These are phyloP conservation scores for Priceomyces fermenticarens DNA, from an alignment of 805 yeast genomes.

Conservation along the genomic window DNA sequence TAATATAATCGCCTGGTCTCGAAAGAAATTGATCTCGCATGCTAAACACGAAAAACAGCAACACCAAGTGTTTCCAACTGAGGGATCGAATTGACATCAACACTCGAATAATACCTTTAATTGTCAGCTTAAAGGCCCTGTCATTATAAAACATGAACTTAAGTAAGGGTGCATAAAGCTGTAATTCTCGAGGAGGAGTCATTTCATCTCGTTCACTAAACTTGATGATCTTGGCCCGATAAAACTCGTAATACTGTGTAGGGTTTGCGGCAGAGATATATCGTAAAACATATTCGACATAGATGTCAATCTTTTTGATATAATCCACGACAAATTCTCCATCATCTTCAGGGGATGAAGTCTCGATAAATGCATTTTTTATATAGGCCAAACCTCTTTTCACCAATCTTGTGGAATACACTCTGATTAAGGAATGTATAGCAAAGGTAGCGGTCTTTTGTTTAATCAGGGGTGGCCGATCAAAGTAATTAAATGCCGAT, in stretches of 20 bases:
- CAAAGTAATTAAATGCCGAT: constrained; percentile 26
- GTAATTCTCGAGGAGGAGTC: constrained; percentile 25
- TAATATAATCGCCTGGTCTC: constrained; percentile 33
- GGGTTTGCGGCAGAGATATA: constrained; percentile 39
- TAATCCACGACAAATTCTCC: constrained; percentile 1
- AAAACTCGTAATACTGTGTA: constrained; percentile 23
- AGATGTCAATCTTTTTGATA: constrained; percentile 30
- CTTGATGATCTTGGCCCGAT: constrained; percentile 22
- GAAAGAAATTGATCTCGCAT: constrained; percentile 36
- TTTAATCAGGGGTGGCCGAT: constrained; percentile 25
- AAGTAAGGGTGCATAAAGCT: constrained; percentile 32
- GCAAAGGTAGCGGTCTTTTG: constrained; percentile 15
- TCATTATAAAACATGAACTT: constrained; percentile 28
- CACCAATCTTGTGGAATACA: constrained; percentile 29
- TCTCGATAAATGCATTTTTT: constrained; percentile 7
- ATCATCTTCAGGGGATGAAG: neutral
- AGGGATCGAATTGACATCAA: constrained; percentile 27
- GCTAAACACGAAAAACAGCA: constrained; percentile 28
- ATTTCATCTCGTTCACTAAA: constrained; percentile 21
- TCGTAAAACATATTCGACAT: constrained; percentile 27
- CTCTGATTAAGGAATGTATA: constrained; percentile 26
- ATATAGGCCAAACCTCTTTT: constrained; percentile 26
- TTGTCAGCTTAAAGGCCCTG: constrained; percentile 19
- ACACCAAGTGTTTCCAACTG: constrained; percentile 35
- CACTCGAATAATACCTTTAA: constrained; percentile 18